Percentiles rank a stretch among this genome's conserved stretches.
phyloP scores from a whole-genome alignment of 176 grass and related monocot genomes.

The Carex pumila region DNA sequence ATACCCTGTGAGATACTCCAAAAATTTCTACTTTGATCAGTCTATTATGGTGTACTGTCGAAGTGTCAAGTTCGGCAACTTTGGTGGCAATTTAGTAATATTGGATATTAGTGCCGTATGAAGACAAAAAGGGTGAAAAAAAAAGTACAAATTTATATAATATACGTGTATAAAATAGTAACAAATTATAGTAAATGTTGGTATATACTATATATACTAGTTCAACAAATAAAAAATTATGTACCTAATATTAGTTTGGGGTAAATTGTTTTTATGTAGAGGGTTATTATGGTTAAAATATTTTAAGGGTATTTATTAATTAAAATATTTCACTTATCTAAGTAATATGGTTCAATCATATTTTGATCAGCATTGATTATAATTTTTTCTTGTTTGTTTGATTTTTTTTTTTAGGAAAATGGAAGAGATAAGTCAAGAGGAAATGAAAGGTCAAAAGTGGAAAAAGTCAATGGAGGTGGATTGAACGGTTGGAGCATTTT shows the following conservation, averaged over 20 bases:
- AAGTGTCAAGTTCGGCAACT: conserved; percentile 7
- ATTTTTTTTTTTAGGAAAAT: not conserved
- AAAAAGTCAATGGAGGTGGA: not conserved
- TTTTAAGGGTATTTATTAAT: not conserved
- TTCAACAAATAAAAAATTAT: not conserved
- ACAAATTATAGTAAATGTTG: not conserved
- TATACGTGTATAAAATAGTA: not conserved
- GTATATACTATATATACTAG: not conserved
- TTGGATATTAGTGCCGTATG: not conserved
- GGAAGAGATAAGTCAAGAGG: not conserved
- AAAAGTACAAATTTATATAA: not conserved
- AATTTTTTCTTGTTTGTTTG: not conserved
- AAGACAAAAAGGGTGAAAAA: not conserved
- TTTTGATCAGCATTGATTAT: not conserved
- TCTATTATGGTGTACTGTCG: not conserved
- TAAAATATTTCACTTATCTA: not conserved
- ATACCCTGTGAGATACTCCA: conserved; percentile 5
- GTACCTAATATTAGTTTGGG: not conserved
- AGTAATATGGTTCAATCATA: not conserved
- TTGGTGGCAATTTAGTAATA: not conserved
- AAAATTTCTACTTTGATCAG: not conserved
- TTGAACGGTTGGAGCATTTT: not conserved
- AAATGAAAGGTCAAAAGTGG: not conserved
- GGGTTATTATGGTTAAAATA: not conserved
- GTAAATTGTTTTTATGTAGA: not conserved